Conservation (phyloP, 1,284 basidiomycete genomes). For the Cryptococcus hybrid region DNA sequence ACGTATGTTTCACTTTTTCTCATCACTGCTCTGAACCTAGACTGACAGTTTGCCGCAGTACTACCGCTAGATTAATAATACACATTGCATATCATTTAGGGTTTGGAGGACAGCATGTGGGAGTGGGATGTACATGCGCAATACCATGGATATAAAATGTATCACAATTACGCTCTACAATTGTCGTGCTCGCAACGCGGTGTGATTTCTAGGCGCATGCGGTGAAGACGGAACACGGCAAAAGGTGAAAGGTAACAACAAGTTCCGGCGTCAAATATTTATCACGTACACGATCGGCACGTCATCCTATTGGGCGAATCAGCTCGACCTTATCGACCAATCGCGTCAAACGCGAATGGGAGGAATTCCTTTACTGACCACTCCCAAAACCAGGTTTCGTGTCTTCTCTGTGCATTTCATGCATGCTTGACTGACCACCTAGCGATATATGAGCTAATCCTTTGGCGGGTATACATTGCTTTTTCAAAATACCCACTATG, state of each 20-base stretch:
- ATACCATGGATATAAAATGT: background rate
- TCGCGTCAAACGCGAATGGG: background rate
- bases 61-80: conserved; percentile 11
- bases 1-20: conserved; percentile 35
- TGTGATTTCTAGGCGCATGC: background rate
- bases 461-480: background rate
- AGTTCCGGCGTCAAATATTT: background rate
- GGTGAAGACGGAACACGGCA: too few relatives aligned
- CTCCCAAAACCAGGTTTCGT: background rate
- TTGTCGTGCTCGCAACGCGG: background rate
- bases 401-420: background rate
- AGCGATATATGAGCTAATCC: too few relatives aligned
- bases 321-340: background rate
- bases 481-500: background rate
- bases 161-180: background rate
- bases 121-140: background rate
- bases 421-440: background rate
- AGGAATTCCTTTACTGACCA: background rate
- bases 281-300: conserved; percentile 2
- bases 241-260: too few relatives aligned
- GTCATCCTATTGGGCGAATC: conserved; percentile 2
- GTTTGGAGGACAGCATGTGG: background rate
- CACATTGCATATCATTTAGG: background rate
- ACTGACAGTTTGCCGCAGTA: conserved; percentile 3
- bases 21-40: background rate